A percentile compares a stretch with the other conserved stretches of the same genome.
These are phyloP conservation scores for Nicotiana tomentosiformis DNA, from an alignment of 257 asterid species.

Conservation along the genomic window DNA sequence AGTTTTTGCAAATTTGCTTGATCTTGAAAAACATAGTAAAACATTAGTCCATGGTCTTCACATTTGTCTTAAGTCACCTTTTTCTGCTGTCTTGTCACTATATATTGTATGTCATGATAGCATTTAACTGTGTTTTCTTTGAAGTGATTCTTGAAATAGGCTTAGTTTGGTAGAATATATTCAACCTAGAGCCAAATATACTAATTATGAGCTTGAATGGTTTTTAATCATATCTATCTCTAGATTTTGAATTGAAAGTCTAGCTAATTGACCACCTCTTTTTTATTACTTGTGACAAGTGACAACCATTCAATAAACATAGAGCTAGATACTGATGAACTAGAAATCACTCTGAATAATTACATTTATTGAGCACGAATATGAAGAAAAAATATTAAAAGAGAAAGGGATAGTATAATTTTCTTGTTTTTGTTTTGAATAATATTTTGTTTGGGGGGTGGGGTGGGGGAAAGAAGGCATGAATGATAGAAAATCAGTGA, in stretches of 20 bases:
- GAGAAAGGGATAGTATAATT: background rate
- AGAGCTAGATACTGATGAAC: background rate
- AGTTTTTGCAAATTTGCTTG: slow-evolving; percentile 1
- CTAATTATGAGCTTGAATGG: slow-evolving; percentile 42
- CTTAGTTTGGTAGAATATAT: slow-evolving; percentile 9
- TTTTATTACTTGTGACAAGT: background rate
- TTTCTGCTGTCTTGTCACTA: background rate
- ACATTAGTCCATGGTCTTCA: background rate
- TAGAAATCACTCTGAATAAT: background rate
- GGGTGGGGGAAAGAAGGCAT: background rate
- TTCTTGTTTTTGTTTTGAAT: background rate
- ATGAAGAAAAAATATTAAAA: background rate
- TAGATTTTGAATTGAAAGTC: slow-evolving; percentile 5
- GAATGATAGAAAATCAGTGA: slow-evolving; percentile 9
- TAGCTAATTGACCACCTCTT: background rate
- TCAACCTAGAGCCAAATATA: slow-evolving; percentile 29
- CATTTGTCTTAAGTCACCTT: background rate
- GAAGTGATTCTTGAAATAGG: slow-evolving; percentile 6
- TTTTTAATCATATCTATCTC: slow-evolving; percentile 8
- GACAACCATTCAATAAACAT: background rate
- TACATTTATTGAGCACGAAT: background rate
- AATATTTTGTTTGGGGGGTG: background rate
- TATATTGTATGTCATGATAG: slow-evolving; percentile 11
- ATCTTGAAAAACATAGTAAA: background rate
- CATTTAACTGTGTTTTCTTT: slow-evolving; percentile 13